Base-by-base conservation (phyloP, 306 rosid genomes). In the Aeschynomene evenia region DNA sequence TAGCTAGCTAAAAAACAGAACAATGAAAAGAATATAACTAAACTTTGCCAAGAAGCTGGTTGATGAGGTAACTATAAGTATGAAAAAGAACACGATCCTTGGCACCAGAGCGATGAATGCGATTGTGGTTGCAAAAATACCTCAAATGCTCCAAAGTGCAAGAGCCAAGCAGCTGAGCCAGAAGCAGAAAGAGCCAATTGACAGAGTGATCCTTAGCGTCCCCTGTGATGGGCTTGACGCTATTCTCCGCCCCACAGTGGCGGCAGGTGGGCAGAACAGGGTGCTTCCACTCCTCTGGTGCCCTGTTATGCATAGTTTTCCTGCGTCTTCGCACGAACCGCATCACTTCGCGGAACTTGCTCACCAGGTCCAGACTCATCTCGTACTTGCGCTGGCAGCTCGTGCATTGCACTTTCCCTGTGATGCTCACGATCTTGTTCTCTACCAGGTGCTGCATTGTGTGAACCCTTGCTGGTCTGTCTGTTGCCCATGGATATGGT, bases 181-280 rank as follows among this genome's bases (percentile, higher is more conserved):
- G 15, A 1, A 88, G 70, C 64, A 91, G 57, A 65, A 88, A 88
- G 54, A 91, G 34, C 91, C 97, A 88, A 10, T 91, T 88, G 24
- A 91, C 86, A 0, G 6, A 3, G 3, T 14, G 40, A 14, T 66
- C 74, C 70, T 75, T 82, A 2, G 67, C 37, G 14, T 60, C 39
- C 0, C 65, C 49, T 0, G 86, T 22, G 0, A 91, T 4, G 0
- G 93, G 93, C 69, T 43, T 86, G 3, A 21, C 80, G 1, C 79
- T 16, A 1, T 80, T 79, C 8, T 80, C 81, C 1, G 59, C 48
- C 0, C 48, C 28, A 3, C 96, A 91, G 0, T 18, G 42, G 23
- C 1, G 2, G 74, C 97, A 91, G 0, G 9, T 33, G 0, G 75
- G 79, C 15, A 73, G 36, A 1, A 7, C 7, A 0, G 93, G 91